Evolutionary conservation across 805 yeast species (phyloP).

Genomic region (Candida maltosa): DNA sequence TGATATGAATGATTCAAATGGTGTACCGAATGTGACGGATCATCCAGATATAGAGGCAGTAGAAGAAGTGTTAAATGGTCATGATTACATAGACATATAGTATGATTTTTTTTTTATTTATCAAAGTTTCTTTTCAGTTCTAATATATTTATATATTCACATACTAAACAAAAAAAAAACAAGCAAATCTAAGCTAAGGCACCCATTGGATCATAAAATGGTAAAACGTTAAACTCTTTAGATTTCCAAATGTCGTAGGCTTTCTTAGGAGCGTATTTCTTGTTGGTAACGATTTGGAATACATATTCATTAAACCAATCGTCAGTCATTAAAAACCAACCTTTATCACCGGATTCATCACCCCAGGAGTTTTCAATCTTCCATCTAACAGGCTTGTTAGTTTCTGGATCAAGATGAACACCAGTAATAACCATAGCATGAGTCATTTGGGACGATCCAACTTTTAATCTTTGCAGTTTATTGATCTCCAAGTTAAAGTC

Average conservation of each 20-base stretch:
- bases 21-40: too few species aligned
- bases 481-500: slow-evolving; percentile 48
- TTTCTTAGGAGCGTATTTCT: slow-evolving; percentile 33
- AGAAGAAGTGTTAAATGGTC: too few species aligned
- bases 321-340: slow-evolving; percentile 43
- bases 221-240: slow-evolving; percentile 30
- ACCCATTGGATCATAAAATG: slow-evolving; percentile 43
- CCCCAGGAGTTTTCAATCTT: slow-evolving; percentile 46
- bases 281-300: slow-evolving; percentile 37
- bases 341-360: slow-evolving; percentile 35
- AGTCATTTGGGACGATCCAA: slow-evolving; percentile 76
- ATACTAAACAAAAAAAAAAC: too few species aligned
- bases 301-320: slow-evolving; percentile 43
- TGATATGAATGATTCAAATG: not conserved
- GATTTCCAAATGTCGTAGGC: slow-evolving; percentile 33
- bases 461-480: slow-evolving; percentile 68
- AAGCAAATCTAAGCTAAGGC: slow-evolving; percentile 41
- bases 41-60: too few species aligned
- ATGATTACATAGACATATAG: too few species aligned
- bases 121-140: too few species aligned
- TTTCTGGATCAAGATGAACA: slow-evolving; percentile 61
- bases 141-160: too few species aligned
- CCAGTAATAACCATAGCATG: slow-evolving; percentile 89
- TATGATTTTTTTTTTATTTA: too few species aligned
- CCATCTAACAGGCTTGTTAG: slow-evolving; percentile 41